Conservation (phyloP, 2,329 filamentous ascomycete genomes). For the Cladobotryum mycophilum region DNA sequence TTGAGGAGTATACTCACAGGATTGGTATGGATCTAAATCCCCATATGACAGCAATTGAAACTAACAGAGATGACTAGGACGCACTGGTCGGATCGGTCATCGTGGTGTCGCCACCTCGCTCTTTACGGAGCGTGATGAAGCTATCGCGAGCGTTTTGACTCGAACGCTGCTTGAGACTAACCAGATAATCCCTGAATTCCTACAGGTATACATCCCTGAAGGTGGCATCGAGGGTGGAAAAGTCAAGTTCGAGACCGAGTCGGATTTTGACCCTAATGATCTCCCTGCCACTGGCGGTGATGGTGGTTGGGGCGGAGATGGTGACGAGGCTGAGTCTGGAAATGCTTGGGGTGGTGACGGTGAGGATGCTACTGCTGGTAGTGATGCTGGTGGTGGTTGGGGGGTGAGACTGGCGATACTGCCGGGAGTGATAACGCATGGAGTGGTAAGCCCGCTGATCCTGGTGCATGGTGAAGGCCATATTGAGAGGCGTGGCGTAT, state of each 20-base stretch:
- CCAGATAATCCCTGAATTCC: slow-evolving; percentile 77
- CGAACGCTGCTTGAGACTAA: slow-evolving; percentile 75
- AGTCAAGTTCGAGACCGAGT: slow-evolving; percentile 50
- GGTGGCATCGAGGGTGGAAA: slow-evolving; percentile 36
- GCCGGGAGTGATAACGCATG: slow-evolving; percentile 7
- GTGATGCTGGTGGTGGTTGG: slow-evolving; percentile 1
- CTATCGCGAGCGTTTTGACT: slow-evolving; percentile 66
- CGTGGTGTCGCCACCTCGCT: slow-evolving; percentile 82
- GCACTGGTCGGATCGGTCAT: slow-evolving; percentile 90
- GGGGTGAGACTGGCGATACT: neutral
- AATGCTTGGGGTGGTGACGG: slow-evolving; percentile 8
- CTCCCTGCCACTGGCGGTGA: slow-evolving; percentile 21
- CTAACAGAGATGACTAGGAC: slow-evolving; percentile 46
- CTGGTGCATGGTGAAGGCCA: neutral
- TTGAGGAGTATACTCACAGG: slow-evolving; percentile 88
- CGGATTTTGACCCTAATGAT: slow-evolving; percentile 42
- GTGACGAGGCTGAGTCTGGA: slow-evolving; percentile 1
- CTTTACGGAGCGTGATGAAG: slow-evolving; percentile 71
- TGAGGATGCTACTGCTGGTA: slow-evolving; percentile 4
- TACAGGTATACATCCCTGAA: slow-evolving; percentile 58
- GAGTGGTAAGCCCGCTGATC: neutral
- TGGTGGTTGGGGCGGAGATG: slow-evolving; percentile 11
- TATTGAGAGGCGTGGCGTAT: neutral
- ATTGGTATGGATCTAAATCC: slow-evolving; percentile 58
- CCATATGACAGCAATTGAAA: neutral